Evolutionary conservation across 495 filamentous ascomycete genomes (phyloP), one percentile per base, ranked within the genome.

Genomic region (Chaetomium cochliodes): DNA sequence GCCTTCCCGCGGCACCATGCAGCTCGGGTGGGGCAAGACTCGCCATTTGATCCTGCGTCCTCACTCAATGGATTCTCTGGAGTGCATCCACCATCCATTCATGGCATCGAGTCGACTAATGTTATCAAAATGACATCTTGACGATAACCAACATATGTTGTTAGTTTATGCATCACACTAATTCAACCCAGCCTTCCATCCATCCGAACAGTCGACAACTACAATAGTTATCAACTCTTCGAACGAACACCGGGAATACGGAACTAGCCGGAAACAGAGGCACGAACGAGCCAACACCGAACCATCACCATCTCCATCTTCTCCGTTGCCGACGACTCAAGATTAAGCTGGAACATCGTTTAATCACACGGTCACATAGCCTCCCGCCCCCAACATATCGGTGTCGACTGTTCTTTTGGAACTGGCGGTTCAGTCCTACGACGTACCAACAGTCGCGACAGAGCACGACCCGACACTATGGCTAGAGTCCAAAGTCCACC

Each of bases 401-500:
- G 11, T 18, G 18, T 44, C 2, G 41, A 44, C 41, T 9, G 33
- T 12, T 37, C 33, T 11, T 6, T 44, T 44, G 11, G 13, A 44
- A 18, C 41, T 16, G 37, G 22, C 8, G 18, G 46, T 20, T 11
- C 46, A 9, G 16, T 20, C 33, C 33, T 37, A 37, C 33, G 11
- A 37, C 3, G 33, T 37, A 37, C 8, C 33, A 37, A 37, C 33
- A 37, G 33, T 8, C 5, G 33, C 20, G 46, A 23, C 46, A n/a
- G n/a, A 50, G 46, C n/a, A 37, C 15, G 5, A 8, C 33, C 52
- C 52, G 26, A 55, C 52, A 20, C 63, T 51, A 78, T 78, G 76
- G 71, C 74, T 41, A 64, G 67, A 30, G 54, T 66, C 47, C 70
- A 73, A 49, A 72, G 23, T 16, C 67, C 70, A 1, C 73, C 87